Evolutionary conservation across 805 yeast species (phyloP).

Genomic region (Lipomyces sp.): DNA sequence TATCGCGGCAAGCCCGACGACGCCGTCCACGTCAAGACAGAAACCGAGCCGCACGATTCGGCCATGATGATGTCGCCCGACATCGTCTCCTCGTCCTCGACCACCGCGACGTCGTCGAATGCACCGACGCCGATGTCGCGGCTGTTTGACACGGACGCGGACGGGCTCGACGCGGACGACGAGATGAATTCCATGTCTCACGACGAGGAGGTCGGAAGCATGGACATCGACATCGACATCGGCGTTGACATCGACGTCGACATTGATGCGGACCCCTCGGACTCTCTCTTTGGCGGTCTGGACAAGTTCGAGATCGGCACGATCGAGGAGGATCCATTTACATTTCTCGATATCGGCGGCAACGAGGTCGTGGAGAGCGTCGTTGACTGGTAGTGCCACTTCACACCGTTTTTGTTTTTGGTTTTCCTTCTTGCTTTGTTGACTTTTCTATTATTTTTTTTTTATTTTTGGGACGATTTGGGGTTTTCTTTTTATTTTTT

Average conservation of each 20-base stretch:
- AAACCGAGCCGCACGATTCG: neutral
- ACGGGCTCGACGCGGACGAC: slow-evolving; percentile 22
- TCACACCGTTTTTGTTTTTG: too few species aligned
- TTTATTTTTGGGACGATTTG: too few species aligned
- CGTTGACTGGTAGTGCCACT: neutral
- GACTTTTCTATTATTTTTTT: too few species aligned
- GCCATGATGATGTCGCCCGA: too few species aligned
- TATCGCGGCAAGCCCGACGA: neutral
- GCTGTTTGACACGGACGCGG: neutral
- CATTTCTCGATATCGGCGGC: slow-evolving; percentile 11
- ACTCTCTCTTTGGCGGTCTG: slow-evolving; percentile 6
- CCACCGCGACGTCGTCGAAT: neutral
- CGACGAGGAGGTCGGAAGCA: slow-evolving; percentile 9
- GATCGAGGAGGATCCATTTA: slow-evolving; percentile 9
- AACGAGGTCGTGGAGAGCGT: slow-evolving; percentile 9
- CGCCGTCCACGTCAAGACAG: neutral
- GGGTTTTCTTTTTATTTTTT: too few species aligned
- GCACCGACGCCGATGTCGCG: neutral
- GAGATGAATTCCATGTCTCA: slow-evolving; percentile 23
- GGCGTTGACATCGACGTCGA: too few species aligned
- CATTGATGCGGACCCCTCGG: neutral
- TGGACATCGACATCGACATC: slow-evolving; percentile 16
- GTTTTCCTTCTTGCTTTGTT: too few species aligned
- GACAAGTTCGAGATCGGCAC: slow-evolving; percentile 5
- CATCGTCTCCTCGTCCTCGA: too few species aligned